Evolutionary conservation across 768 basidiomycete species (phyloP), one percentile per base, ranked within the genome.

Genomic region (Kwoniella sp.): DNA sequence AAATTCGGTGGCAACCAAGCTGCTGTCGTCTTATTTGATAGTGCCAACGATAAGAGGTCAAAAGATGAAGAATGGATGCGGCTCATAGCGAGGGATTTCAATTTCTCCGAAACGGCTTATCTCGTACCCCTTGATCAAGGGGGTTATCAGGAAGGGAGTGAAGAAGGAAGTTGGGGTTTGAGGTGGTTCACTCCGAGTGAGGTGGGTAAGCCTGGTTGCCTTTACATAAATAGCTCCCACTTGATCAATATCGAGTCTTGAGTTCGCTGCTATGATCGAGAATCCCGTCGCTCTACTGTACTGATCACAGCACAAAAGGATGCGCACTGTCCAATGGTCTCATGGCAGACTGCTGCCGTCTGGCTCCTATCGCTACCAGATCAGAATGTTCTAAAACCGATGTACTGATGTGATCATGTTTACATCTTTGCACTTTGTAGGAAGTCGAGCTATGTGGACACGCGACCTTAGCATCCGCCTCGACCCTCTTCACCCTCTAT

Each of bases 391-490:
- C n/a, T n/a, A n/a, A n/a, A n/a, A n/a, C n/a, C n/a, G n/a, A 22
- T 5, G 12, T 10, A 17, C 47, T 48, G 47, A 48, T 48, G n/a
- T 13, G 19, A 48, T 17, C 19, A 33, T 5, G 7, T 56, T 5
- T 24, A 3, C 1, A 7, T 27, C n/a, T 12, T 21, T 50, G n/a
- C 40, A 27, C 15, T 22, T n/a, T 24, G 19, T 36, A 73, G 69
- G 72, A 74, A 63, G 68, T 71, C 5, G 33, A 33, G 6, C 55
- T 71, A 25, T 74, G 72, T 36, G 72, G 72, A 2, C 72, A 74
- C 55, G 69, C 68, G 30, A 74, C 72, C 9, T 54, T 74, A 12
- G 69, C 72, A 12, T 59, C 69, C 12, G 61, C 69, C 21, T 24
- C 36, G 26, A 50, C 57, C 5, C 54, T 71, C 25, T 74, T 74